These are phyloP conservation scores for Theileria luwenshuni DNA, from an alignment of 169 alveolate species.

Conservation along the genomic window DNA sequence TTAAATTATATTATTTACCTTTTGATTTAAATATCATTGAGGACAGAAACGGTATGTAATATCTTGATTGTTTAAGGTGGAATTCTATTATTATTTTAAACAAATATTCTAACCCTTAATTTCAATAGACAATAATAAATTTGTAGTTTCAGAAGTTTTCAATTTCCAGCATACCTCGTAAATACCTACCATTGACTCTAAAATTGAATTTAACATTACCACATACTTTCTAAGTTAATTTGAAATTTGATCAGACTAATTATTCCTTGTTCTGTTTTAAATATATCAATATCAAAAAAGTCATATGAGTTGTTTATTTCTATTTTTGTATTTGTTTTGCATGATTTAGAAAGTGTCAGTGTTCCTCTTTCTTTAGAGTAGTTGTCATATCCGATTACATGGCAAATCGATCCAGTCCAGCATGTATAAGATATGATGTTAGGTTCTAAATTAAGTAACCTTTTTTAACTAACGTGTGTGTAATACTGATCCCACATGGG, in stretches of 20 bases:
- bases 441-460: neutral
- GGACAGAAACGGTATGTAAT: conserved; percentile 6
- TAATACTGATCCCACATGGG: conserved; percentile 22
- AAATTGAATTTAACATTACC: neutral
- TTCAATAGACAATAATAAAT: neutral
- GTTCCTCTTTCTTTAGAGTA: neutral
- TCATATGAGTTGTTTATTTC: conserved; percentile 1
- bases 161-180: conserved; percentile 17
- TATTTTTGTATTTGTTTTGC: conserved; percentile 10
- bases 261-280: neutral
- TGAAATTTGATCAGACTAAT: neutral
- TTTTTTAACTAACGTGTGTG: conserved; percentile 10
- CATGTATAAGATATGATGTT: neutral
- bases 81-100: neutral
- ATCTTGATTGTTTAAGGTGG: conserved; percentile 2
- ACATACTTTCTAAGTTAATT: conserved; percentile 3
- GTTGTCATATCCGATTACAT: neutral
- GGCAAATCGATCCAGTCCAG: conserved; percentile 28
- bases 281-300: neutral
- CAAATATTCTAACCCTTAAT: conserved; percentile 16
- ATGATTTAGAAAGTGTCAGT: conserved; percentile 18
- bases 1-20: conserved; percentile 6
- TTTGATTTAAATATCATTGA: conserved; percentile 1
- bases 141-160: neutral
- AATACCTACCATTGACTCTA: conserved; percentile 21